These are phyloP conservation scores for Steccherinum ochraceum DNA, from an alignment of 768 basidiomycete genomes.

Conservation along the genomic window DNA sequence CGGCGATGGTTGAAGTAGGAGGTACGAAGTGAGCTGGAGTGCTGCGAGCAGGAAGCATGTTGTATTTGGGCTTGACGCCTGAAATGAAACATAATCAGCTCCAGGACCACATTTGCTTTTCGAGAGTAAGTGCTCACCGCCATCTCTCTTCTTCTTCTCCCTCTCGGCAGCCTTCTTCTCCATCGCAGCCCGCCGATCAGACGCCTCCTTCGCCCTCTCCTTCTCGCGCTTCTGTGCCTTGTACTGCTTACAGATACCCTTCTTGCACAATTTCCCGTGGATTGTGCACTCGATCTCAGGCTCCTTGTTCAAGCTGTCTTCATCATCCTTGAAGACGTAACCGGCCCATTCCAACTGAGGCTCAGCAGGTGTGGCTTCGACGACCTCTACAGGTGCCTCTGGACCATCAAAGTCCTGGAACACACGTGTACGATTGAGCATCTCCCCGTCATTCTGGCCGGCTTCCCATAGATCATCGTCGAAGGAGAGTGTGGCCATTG, in stretches of 20 bases:
- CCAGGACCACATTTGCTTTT: not conserved
- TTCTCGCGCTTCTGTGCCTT: not conserved
- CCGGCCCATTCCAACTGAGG: constrained; percentile 5
- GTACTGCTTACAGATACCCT: constrained; percentile 8
- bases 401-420: no score
- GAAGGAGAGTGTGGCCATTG: not conserved
- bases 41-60: not conserved
- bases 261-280: constrained; percentile 5
- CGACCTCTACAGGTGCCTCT: not conserved
- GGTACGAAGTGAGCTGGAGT: not conserved
- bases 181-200: not conserved
- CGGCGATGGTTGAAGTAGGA: not conserved
- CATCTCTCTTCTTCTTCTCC: constrained; percentile 1
- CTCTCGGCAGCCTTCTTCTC: not conserved
- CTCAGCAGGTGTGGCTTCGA: not conserved
- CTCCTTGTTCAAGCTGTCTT: not conserved
- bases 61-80: not conserved
- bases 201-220: constrained; percentile 3
- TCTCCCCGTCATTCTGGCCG: not conserved
- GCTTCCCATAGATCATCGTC: not conserved
- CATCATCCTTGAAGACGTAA: not conserved
- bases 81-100: not conserved
- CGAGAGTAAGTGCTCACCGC: not conserved
- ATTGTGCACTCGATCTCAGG: not conserved
- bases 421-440: not conserved